Conservation (phyloP, 2,329 filamentous ascomycete species). For the Penicillium glabrum region DNA sequence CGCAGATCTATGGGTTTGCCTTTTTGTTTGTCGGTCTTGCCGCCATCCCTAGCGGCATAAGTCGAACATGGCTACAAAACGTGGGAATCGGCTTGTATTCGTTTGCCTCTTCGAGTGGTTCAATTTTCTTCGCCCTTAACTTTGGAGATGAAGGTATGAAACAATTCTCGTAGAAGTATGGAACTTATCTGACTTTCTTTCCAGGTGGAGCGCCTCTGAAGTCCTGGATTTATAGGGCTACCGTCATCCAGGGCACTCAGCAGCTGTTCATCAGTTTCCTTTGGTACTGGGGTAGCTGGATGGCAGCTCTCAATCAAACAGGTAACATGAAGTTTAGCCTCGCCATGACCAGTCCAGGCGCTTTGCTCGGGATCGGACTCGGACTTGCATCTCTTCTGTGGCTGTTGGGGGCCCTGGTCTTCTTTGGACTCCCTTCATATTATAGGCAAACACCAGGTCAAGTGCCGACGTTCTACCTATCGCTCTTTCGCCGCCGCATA, state of each 20-base stretch:
- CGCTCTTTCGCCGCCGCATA: constrained; percentile 62
- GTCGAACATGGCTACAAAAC: constrained; percentile 58
- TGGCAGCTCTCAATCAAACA: constrained; percentile 6
- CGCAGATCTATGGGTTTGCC: constrained; percentile 57
- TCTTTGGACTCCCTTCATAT: constrained; percentile 62
- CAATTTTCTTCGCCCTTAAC: constrained; percentile 66
- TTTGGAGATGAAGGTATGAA: constrained; percentile 58
- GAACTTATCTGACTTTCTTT: not conserved
- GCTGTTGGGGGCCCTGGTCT: constrained; percentile 55
- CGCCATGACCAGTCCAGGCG: not conserved
- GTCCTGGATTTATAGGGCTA: constrained; percentile 66
- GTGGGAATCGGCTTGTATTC: constrained; percentile 63
- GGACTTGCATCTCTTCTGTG: constrained; percentile 60
- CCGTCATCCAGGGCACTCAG: constrained; percentile 65
- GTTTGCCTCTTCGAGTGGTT: constrained; percentile 61
- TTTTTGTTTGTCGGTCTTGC: constrained; percentile 65
- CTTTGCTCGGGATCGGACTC: constrained; percentile 51
- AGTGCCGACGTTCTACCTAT: constrained; percentile 65
- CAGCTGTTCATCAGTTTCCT: constrained; percentile 64
- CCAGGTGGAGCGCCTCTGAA: constrained; percentile 57
- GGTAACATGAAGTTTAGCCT: not conserved
- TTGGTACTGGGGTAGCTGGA: constrained; percentile 66
- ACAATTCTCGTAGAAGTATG: not conserved
- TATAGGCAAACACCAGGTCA: constrained; percentile 65
- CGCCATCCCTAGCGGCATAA: constrained; percentile 48